Evolutionary conservation across 106 monocot species (phyloP), one percentile per base, ranked within the genome.

Genomic region (Dendrobium huoshanense): DNA sequence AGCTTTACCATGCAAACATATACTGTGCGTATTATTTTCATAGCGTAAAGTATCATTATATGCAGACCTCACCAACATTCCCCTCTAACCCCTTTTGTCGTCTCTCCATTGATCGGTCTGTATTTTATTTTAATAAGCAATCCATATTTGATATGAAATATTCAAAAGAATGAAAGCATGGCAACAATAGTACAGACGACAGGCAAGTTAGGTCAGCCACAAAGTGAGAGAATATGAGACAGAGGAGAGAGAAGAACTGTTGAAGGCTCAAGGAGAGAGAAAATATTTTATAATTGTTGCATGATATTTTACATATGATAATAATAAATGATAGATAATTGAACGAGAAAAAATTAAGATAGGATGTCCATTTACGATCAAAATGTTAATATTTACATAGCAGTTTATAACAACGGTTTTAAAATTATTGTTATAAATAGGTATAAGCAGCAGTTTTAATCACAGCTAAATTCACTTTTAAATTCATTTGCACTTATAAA

Each of bases 171-270:
- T 65, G 64, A 65, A 65, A 65, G 25, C 64, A 65, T 70, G 70
- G 3, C 15, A 70, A 70, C 70, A 40, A 33, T 4, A 70, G 70
- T 70, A 70, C 22, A 33, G 70, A 70, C 70, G 70, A 70, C 70
- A 61, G 70, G 37, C 70, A 33, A 37, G 70, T 61, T 61, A 61
- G 61, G 61, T 61, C 61, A 61, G 61, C 61, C 61, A 61, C 61
- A 61, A 4, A 58, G 51, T 61, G 31, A 70, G 70, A 33, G 70
- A 29, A 40, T 70, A 70, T 70, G 33, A 2, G 2, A 37, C 70
- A 70, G 13, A 29, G 31, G 33, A 15, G 24, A 22, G 15, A 29
- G 29, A 70, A 31, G 15, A 70, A 37, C 11, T 70, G 4, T 61
- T 70, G 24, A 70, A 70, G 33, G 3, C 16, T 31, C 0, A 0